phyloP scores from a whole-genome alignment of 2,329 filamentous ascomycete species.

The Ophiostoma sp. region DNA sequence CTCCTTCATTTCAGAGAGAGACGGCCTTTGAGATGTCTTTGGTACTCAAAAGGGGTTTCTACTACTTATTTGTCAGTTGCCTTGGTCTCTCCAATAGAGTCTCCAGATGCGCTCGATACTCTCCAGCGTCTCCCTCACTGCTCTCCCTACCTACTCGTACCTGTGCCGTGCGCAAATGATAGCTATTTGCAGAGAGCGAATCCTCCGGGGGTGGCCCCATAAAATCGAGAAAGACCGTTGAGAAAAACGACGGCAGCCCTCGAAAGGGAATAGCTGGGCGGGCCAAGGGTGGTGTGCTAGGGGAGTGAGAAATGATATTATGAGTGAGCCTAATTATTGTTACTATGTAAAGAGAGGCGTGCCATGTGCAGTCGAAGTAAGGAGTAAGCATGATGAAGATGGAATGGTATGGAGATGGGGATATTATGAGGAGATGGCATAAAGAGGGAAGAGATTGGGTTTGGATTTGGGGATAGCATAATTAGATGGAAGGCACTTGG shows the following conservation, averaged over 20 bases:
- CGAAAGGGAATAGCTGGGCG: slow-evolving; percentile 39
- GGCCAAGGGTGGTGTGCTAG: slow-evolving; percentile 26
- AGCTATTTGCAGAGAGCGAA: slow-evolving; percentile 37
- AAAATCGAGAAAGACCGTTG: slow-evolving; percentile 44
- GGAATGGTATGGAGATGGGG: background rate
- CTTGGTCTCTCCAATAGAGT: background rate
- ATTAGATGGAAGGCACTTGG: background rate
- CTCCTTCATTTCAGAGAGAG: background rate
- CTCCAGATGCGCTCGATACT: background rate
- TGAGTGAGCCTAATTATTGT: background rate
- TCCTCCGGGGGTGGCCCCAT: slow-evolving; percentile 44
- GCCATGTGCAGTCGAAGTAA: background rate
- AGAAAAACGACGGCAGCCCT: slow-evolving; percentile 35
- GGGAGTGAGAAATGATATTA: slow-evolving; percentile 17
- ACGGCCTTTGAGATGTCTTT: background rate
- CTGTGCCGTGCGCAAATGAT: slow-evolving; percentile 12
- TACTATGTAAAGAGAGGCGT: background rate
- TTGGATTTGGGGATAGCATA: background rate
- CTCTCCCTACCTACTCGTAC: background rate
- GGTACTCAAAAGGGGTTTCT: background rate
- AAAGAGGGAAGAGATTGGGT: background rate
- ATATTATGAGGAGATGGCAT: background rate
- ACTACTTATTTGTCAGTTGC: background rate
- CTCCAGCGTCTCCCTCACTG: background rate
- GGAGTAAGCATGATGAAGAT: background rate